These are phyloP conservation scores for Penicillium thymicola DNA, from an alignment of 2,329 filamentous ascomycete species.

Conservation along the genomic window DNA sequence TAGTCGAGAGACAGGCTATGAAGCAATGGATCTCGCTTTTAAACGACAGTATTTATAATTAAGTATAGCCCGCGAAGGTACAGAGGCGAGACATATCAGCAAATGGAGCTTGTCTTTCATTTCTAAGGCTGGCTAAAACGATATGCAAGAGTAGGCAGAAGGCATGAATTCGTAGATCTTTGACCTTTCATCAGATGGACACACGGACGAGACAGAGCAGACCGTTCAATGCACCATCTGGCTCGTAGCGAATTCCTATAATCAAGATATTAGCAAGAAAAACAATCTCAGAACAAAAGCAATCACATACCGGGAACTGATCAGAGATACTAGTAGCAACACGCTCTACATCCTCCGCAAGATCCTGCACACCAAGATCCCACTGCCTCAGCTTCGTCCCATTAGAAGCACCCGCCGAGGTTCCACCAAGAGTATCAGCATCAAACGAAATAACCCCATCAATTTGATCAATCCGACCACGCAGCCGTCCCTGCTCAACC, in stretches of 20 bases:
- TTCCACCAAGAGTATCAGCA: slow-evolving; percentile 62
- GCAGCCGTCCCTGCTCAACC: slow-evolving; percentile 89
- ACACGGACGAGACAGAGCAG: not conserved
- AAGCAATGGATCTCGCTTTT: not conserved
- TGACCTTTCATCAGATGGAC: slow-evolving; percentile 17
- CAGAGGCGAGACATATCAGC: not conserved
- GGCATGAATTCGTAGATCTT: slow-evolving; percentile 23
- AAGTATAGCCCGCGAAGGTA: not conserved
- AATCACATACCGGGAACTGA: slow-evolving; percentile 65
- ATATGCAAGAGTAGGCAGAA: not conserved
- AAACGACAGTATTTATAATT: not conserved
- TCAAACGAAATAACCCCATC: slow-evolving; percentile 86
- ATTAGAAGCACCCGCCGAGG: slow-evolving; percentile 46
- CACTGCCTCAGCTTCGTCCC: slow-evolving; percentile 73
- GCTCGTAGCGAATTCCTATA: slow-evolving; percentile 33
- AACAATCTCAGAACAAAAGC: not conserved
- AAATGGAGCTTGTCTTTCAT: not conserved
- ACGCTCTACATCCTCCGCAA: slow-evolving; percentile 87
- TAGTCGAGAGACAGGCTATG: not conserved
- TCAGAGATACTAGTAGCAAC: slow-evolving; percentile 77
- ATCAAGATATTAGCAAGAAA: slow-evolving; percentile 2
- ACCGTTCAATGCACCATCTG: slow-evolving; percentile 35
- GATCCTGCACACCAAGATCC: slow-evolving; percentile 81
- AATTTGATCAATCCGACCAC: slow-evolving; percentile 91
- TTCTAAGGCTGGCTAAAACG: not conserved